A percentile compares a stretch with the other conserved stretches of the same genome.
phyloP scores from a whole-genome alignment of 768 basidiomycete species.

The Leccinum disarticulatum region DNA sequence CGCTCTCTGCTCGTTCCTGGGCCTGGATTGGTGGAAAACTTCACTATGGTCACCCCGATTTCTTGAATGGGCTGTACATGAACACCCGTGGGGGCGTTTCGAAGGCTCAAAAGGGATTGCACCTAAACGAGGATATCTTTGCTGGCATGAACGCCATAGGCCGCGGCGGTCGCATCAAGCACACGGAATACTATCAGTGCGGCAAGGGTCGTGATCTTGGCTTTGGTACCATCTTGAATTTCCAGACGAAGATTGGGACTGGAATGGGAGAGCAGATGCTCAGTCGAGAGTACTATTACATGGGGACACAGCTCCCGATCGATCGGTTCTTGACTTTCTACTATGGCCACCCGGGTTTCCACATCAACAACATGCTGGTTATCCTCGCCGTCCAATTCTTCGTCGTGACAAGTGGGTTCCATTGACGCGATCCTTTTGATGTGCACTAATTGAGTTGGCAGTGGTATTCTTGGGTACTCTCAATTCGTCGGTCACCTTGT shows the following conservation, averaged over 20 bases:
- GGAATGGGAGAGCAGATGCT: slow-evolving; percentile 99
- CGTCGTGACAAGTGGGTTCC: slow-evolving; percentile 77
- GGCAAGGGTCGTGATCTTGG: slow-evolving; percentile 98
- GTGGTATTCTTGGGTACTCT: slow-evolving; percentile 96
- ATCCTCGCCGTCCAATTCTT: slow-evolving; percentile 96
- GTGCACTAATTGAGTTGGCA: slow-evolving; percentile 33
- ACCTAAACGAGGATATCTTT: slow-evolving; percentile 99
- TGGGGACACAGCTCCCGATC: slow-evolving; percentile 96
- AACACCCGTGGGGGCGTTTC: slow-evolving; percentile 97
- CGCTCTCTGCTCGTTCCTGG: slow-evolving; percentile 91
- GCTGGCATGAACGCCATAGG: slow-evolving; percentile 99
- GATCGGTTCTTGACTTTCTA: slow-evolving; percentile 99
- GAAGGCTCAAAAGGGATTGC: slow-evolving; percentile 99
- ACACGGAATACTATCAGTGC: slow-evolving; percentile 99
- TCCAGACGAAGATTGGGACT: slow-evolving; percentile 99
- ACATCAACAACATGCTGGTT: slow-evolving; percentile 99
- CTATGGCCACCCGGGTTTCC: slow-evolving; percentile 99
- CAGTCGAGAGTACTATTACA: slow-evolving; percentile 97
- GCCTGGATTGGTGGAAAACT: slow-evolving; percentile 98
- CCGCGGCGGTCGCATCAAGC: slow-evolving; percentile 96
- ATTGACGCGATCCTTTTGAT: not conserved
- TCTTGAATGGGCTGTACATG: slow-evolving; percentile 98
- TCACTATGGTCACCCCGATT: slow-evolving; percentile 99
- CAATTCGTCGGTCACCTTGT: slow-evolving; percentile 77
- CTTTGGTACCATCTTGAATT: slow-evolving; percentile 98